Evolutionary conservation across 2,329 filamentous ascomycete species (phyloP).

Genomic region (Boeremia lycopersici): DNA sequence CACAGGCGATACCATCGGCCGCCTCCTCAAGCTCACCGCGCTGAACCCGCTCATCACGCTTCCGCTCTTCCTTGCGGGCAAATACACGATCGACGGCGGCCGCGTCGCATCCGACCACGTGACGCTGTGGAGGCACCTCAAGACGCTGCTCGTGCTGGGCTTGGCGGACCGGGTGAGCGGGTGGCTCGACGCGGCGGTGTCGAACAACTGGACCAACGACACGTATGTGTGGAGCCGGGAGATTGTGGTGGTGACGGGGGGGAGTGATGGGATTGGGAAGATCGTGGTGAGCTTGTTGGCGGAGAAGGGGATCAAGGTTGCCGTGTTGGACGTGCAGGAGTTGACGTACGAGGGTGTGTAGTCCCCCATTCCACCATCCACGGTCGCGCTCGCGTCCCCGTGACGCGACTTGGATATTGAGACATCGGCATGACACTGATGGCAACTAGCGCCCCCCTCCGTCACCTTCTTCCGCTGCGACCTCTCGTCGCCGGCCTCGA

Average conservation of each 20-base stretch:
- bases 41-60: constrained; percentile 70
- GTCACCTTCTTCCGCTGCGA: constrained; percentile 75
- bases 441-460: constrained; percentile 51
- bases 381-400: no score
- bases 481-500: constrained; percentile 63
- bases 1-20: constrained; percentile 63
- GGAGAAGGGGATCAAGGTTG: constrained; percentile 68
- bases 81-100: constrained; percentile 67
- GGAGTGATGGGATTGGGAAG: constrained; percentile 74
- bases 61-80: constrained; percentile 66
- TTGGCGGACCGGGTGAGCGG: constrained; percentile 56
- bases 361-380: neutral
- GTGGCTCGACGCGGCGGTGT: constrained; percentile 58
- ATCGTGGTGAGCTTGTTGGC: constrained; percentile 69
- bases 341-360: constrained; percentile 57
- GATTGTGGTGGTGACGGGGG: constrained; percentile 76
- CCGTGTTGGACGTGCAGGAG: constrained; percentile 72
- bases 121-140: constrained; percentile 61
- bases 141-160: constrained; percentile 60
- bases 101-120: constrained; percentile 56
- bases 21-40: constrained; percentile 63
- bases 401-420: no score
- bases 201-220: constrained; percentile 60
- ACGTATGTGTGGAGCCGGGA: constrained; percentile 71
- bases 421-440: no score